Evolutionary conservation across 2,329 filamentous ascomycete genomes (phyloP), one percentile per base, ranked within the genome.

Genomic region (Colletotrichum viniferum): DNA sequence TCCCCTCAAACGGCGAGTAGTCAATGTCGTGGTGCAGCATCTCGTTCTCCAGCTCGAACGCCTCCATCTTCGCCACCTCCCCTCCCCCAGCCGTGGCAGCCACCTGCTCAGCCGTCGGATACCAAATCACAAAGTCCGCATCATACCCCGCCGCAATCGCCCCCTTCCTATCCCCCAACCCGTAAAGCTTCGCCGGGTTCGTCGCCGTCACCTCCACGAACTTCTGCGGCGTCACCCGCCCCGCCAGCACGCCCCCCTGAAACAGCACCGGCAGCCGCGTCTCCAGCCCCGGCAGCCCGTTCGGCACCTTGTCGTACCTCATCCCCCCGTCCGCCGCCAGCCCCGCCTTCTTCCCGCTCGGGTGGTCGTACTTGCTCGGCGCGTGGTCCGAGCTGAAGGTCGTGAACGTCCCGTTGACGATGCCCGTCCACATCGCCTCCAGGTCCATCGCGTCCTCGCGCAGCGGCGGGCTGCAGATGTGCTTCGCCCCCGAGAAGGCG

Each of bases 1-100:
- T 85, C 0, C 91, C 90, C 79, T 93, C 91, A 78, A 89, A 93
- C 0, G 91, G 91, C 10, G 91, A 92, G 78, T 93, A 92, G 78
- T 93, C 91, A 4, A 91, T 88, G 75, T 90, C 86, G 79, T 93
- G 91, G 81, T 93, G 91, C 77, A 93, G 80, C 82, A 88, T 88
- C 9, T 84, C 83, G 78, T 92, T 91, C 55, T 82, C 81, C 76
- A 90, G 86, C 14, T 84, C 81, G 21, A 87, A 80, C 78, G 87
- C 77, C 69, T 63, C 36, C 52, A 76, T 70, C 61, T 79, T 82
- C 4, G 58, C 30, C 18, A 32, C 10, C 18, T 21, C 32, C 28
- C 16, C 18, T 26, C 10, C 84, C 13, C 28, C 16, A 7, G 60
- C 67, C 2, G 18, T 14, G 6, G 43, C 71, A 13, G 26, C 58